phyloP scores from a whole-genome alignment of 371 early-diverging fungal genomes.

The Chytridium lagenaria region DNA sequence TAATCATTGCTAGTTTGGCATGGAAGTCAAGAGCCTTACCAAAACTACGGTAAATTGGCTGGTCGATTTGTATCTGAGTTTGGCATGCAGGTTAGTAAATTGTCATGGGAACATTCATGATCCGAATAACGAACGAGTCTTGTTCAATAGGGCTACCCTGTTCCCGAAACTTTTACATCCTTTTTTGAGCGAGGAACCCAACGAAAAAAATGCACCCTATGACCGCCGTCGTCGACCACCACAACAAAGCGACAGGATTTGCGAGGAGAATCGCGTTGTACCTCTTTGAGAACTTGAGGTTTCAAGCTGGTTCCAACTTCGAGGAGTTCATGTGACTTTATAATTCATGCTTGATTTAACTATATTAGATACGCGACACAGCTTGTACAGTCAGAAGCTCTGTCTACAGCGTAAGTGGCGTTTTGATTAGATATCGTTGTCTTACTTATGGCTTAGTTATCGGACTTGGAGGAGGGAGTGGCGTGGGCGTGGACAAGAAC shows the following conservation, averaged over 20 bases:
- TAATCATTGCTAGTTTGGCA: slow-evolving; percentile 38
- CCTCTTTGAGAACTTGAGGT: slow-evolving; percentile 30
- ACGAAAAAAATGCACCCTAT: slow-evolving; percentile 20
- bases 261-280: slow-evolving; percentile 27
- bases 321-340: slow-evolving; percentile 25
- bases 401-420: slow-evolving; percentile 26
- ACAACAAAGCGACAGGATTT: slow-evolving; percentile 38
- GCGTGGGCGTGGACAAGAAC: slow-evolving; percentile 10
- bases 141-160: slow-evolving; percentile 19
- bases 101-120: neutral
- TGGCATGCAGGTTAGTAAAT: slow-evolving; percentile 38
- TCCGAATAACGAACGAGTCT: neutral
- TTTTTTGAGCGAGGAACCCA: slow-evolving; percentile 21
- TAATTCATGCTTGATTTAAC: slow-evolving; percentile 4
- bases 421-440: slow-evolving; percentile 8
- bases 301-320: slow-evolving; percentile 10
- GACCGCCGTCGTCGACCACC: slow-evolving; percentile 18
- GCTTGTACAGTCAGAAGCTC: slow-evolving; percentile 36
- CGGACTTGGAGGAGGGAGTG: slow-evolving; percentile 31
- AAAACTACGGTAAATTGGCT: slow-evolving; percentile 36
- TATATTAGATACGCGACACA: slow-evolving; percentile 32
- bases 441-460: slow-evolving; percentile 7
- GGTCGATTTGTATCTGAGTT: slow-evolving; percentile 45
- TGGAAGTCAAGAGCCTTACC: slow-evolving; percentile 39
- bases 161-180: slow-evolving; percentile 7